Evolutionary conservation across 192 early-diverging fungal species (phyloP).

Genomic region (Phlyctochytrium arcticum): DNA sequence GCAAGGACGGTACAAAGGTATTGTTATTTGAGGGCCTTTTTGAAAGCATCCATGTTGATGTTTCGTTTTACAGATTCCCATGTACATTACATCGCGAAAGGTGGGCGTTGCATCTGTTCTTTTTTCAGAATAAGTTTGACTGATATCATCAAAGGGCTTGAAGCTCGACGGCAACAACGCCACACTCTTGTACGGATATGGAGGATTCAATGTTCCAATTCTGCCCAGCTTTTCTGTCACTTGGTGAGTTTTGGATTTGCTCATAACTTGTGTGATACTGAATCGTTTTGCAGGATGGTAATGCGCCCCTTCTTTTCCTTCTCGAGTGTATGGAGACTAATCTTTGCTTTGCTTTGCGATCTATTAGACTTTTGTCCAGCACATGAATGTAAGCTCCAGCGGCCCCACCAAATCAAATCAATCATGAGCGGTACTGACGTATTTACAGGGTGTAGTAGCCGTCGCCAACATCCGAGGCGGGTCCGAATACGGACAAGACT

Average conservation of each 20-base stretch:
- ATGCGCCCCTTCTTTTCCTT: neutral
- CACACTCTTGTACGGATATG: conserved; percentile 65
- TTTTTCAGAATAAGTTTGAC: neutral
- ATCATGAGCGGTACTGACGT: no score
- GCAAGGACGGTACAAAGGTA: conserved; percentile 60
- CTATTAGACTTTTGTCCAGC: conserved; percentile 25
- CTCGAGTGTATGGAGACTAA: no score
- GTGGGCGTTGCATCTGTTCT: neutral
- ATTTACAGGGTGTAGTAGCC: conserved; percentile 56
- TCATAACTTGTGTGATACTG: neutral
- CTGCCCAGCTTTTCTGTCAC: conserved; percentile 40
- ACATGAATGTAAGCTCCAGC: conserved; percentile 25
- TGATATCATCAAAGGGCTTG: neutral
- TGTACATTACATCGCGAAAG: conserved; percentile 64
- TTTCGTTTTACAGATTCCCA: conserved; percentile 43
- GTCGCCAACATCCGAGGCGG: conserved; percentile 71
- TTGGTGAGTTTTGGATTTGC: conserved; percentile 11
- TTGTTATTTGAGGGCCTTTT: neutral
- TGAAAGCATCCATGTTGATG: no score
- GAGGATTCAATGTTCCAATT: conserved; percentile 59
- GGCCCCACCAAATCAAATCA: no score
- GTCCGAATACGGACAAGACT: conserved; percentile 54
- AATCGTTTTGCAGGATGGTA: neutral
- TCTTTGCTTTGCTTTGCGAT: neutral
- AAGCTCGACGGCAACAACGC: conserved; percentile 54